Percentiles rank a stretch among this genome's conserved stretches.
phyloP scores from a whole-genome alignment of 2,329 filamentous ascomycete genomes.

The Sporothrix protearum region DNA sequence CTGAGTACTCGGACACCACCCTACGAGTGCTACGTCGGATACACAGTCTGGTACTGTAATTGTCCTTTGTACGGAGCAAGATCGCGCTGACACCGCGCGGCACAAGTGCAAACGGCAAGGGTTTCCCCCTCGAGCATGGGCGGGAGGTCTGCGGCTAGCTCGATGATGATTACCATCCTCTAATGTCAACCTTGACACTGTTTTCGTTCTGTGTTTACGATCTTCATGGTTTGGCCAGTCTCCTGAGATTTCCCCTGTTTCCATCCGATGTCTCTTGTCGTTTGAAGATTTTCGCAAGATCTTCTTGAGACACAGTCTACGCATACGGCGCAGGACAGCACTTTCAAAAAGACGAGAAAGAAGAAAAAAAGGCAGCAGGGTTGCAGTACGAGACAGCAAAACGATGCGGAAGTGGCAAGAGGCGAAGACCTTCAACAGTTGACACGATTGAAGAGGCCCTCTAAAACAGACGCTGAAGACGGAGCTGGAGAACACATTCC shows the following conservation, averaged over 20 bases:
- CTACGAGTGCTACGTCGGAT: background rate
- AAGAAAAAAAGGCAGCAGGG: background rate
- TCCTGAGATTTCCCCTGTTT: background rate
- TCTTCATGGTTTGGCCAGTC: background rate
- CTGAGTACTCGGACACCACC: background rate
- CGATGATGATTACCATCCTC: background rate
- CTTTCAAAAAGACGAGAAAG: background rate
- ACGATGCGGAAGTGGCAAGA: background rate
- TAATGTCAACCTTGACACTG: background rate
- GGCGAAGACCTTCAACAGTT: no score
- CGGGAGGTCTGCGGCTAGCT: slow-evolving; percentile 2
- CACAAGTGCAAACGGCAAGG: background rate
- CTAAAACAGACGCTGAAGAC: background rate
- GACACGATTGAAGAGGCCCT: no score
- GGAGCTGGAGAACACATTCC: background rate
- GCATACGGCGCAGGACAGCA: background rate
- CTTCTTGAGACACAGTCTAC: no score
- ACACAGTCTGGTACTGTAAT: slow-evolving; percentile 5
- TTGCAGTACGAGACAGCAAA: background rate
- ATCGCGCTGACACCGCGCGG: background rate
- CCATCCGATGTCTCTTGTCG: background rate
- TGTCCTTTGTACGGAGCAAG: slow-evolving; percentile 11
- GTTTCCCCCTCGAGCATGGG: background rate
- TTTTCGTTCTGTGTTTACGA: background rate
- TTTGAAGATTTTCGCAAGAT: background rate